Conservation (phyloP, 371 early-diverging fungal species). For the Lichtheimia ramosa region DNA sequence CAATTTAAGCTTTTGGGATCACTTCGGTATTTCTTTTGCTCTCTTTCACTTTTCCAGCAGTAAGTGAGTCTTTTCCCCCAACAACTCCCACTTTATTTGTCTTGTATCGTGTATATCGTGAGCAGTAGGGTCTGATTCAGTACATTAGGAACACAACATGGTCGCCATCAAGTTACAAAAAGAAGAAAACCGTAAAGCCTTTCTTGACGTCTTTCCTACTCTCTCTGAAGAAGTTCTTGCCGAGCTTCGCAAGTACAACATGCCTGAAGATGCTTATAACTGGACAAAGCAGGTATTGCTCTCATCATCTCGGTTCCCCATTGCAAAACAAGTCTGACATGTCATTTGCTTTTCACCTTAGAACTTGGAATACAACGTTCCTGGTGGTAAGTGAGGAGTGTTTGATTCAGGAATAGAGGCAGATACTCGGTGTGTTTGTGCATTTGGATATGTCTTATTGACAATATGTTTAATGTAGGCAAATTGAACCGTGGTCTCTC, state of each 20-base stretch:
- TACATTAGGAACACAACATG: conserved; percentile 16
- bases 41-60: too few species aligned
- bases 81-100: too few species aligned
- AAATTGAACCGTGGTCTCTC: conserved; percentile 97
- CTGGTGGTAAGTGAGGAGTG: conserved; percentile 60
- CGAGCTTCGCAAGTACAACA: conserved; percentile 64
- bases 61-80: too few species aligned
- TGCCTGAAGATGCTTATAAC: conserved; percentile 75
- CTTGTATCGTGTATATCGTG: too few species aligned
- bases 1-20: too few species aligned
- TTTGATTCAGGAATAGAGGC: background rate
- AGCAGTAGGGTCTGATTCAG: too few species aligned
- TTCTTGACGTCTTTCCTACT: conserved; percentile 57
- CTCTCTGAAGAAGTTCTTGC: conserved; percentile 63
- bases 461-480: conserved; percentile 44
- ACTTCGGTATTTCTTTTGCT: too few species aligned
- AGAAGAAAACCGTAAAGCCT: conserved; percentile 58
- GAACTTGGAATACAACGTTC: conserved; percentile 79
- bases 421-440: background rate
- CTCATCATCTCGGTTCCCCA: background rate
- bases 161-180: conserved; percentile 52
- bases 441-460: background rate
- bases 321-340: background rate
- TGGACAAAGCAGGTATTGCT: conserved; percentile 58
- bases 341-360: conserved; percentile 18